phyloP scores from a whole-genome alignment of 1,139 yeast genomes.

The Suhomyces panamericanus region DNA sequence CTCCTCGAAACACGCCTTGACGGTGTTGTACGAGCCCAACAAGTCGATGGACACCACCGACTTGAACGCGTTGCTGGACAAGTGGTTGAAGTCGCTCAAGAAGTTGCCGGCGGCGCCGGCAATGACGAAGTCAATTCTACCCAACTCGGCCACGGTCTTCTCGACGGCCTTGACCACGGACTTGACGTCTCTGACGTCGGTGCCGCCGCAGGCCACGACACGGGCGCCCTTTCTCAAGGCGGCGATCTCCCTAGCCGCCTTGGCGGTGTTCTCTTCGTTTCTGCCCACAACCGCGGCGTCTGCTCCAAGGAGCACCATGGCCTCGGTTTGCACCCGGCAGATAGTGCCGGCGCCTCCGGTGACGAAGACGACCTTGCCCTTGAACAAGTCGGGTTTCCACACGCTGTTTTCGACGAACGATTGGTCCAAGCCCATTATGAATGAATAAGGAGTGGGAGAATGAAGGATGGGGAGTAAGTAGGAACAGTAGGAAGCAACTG shows the following conservation, averaged over 20 bases:
- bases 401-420: slow-evolving; percentile 27
- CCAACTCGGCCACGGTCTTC: slow-evolving; percentile 24
- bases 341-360: slow-evolving; percentile 33
- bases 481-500: too few relatives aligned
- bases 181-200: slow-evolving; percentile 26
- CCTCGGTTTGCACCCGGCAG: slow-evolving; percentile 30
- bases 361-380: slow-evolving; percentile 62
- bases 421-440: slow-evolving; percentile 20
- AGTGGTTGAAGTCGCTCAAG: slow-evolving; percentile 28
- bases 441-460: too few relatives aligned
- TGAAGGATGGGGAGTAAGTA: too few relatives aligned
- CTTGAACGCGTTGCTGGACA: slow-evolving; percentile 28
- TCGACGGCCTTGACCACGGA: slow-evolving; percentile 24
- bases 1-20: slow-evolving; percentile 44
- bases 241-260: slow-evolving; percentile 65
- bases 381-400: slow-evolving; percentile 64
- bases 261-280: slow-evolving; percentile 24
- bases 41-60: slow-evolving; percentile 54
- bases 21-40: slow-evolving; percentile 83
- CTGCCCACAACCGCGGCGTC: slow-evolving; percentile 30
- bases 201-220: slow-evolving; percentile 21
- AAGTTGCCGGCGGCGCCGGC: slow-evolving; percentile 35
- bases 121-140: slow-evolving; percentile 29
- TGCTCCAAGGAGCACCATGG: slow-evolving; percentile 29
- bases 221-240: slow-evolving; percentile 23